phyloP scores from a whole-genome alignment of 257 asterid genomes.

The Solanum dulcamara region DNA sequence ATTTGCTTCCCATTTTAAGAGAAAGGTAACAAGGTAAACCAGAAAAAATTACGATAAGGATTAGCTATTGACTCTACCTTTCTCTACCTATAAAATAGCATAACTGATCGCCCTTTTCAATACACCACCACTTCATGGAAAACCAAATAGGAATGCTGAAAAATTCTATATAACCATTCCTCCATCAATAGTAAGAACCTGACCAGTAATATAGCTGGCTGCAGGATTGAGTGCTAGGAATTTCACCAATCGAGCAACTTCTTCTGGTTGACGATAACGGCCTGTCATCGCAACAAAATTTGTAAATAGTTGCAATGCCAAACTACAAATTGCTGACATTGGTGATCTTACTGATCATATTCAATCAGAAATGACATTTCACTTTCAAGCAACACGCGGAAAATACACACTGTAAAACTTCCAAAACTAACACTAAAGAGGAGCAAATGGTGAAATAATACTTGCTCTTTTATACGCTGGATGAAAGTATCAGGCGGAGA shows the following conservation, averaged over 20 bases:
- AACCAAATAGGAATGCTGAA: neutral
- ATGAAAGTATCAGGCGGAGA: neutral
- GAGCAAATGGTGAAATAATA: neutral
- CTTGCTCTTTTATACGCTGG: neutral
- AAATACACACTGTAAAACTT: neutral
- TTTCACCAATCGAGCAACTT: constrained; percentile 36
- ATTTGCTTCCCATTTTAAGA: neutral
- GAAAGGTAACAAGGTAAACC: neutral
- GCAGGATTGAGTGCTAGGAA: constrained; percentile 34
- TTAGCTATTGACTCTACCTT: neutral
- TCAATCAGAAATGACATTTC: neutral
- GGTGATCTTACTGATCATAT: neutral
- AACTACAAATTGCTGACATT: neutral
- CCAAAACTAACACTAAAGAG: neutral
- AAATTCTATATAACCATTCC: constrained; percentile 72
- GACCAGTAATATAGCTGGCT: constrained; percentile 82
- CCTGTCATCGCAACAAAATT: constrained; percentile 3
- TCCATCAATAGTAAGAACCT: constrained; percentile 84
- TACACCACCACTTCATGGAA: neutral
- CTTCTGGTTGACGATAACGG: constrained; percentile 35
- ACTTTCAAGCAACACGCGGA: neutral
- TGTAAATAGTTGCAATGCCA: neutral
- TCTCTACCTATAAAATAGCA: neutral
- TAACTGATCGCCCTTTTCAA: neutral
- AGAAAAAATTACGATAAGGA: neutral